These are phyloP conservation scores for Kwoniella shandongensis DNA, from an alignment of 768 basidiomycete species.

Conservation along the genomic window DNA sequence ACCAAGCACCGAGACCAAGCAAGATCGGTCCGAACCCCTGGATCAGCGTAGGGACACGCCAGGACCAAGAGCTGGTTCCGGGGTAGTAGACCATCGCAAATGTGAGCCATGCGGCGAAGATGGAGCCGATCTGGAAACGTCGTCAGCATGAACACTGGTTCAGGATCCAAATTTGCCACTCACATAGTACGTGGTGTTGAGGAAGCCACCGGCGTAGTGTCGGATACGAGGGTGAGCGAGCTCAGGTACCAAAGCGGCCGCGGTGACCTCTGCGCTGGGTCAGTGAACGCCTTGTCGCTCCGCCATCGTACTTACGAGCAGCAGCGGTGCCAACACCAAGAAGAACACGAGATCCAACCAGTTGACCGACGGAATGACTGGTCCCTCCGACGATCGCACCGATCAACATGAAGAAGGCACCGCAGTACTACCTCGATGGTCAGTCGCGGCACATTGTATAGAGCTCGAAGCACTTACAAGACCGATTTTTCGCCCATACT, in stretches of 20 bases:
- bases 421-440: constrained; percentile 15
- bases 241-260: constrained; percentile 75
- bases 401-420: constrained; percentile 28
- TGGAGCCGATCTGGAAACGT: constrained; percentile 18
- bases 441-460: constrained; percentile 5
- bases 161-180: constrained; percentile 54
- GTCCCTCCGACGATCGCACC: constrained; percentile 26
- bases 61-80: constrained; percentile 25
- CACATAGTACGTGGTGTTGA: constrained; percentile 55
- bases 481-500: constrained; percentile 26
- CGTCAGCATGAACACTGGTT: constrained; percentile 5
- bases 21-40: constrained; percentile 32
- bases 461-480: constrained; percentile 10
- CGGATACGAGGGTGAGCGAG: constrained; percentile 61
- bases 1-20: constrained; percentile 21
- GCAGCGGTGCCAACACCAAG: constrained; percentile 59
- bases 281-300: no score
- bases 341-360: constrained; percentile 29
- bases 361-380: constrained; percentile 16
- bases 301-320: constrained; percentile 58
- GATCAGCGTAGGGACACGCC: constrained; percentile 28
- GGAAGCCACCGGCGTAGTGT: constrained; percentile 26
- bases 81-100: constrained; percentile 33
- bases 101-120: constrained; percentile 30
- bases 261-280: constrained; percentile 16